Base-by-base conservation (phyloP, 208 protist genomes). In the Wallacemonas sp. region DNA sequence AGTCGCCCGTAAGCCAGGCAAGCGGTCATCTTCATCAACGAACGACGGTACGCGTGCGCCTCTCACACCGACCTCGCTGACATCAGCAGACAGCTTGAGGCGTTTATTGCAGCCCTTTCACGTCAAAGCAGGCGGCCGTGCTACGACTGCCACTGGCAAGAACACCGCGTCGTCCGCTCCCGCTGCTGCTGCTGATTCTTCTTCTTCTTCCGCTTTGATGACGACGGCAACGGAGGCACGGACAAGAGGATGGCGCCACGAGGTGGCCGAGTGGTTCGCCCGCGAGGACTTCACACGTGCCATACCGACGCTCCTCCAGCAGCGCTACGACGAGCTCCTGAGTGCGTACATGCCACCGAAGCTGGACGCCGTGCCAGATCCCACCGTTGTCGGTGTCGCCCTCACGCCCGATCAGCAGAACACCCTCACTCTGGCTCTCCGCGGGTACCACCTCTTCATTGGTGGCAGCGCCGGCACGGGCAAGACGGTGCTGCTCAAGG, bases 401-500 rank as follows among this genome's bases (percentile, higher is more conserved):
- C 70, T 96, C 43, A 96, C 91, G 19, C 70, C 46, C 0, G 91
- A 96, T 52, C 91, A 96, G 71, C 62, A 70, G 38, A 77, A 92
- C 33, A 82, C 79, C 19, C 58, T 92, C 19, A 54, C 76, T 5
- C 79, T 92, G 12, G 92, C 85, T 0, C 21, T 81, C 68, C 72
- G 71, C 2, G 92, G 92, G 14, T 85, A 85, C 67, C 79, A 72
- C 57, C 64, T 95, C 38, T 97, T 86, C 65, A 76, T 97, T 63
- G 92, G 89, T 36, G 93, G 93, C 33, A 89, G 85, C 55, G 93
- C 93, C 11, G 93, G 93, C 9, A 97, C 93, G 0, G 93, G 93
- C 11, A 97, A 97, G 74, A 95, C 90, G 21, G 85, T 95, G 23
- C 77, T 96, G 54, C 81, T 96, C 26, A 91, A 92, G 55, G 68